Conservation (phyloP, 2,329 filamentous ascomycete genomes). For the Fusarium sp. region DNA sequence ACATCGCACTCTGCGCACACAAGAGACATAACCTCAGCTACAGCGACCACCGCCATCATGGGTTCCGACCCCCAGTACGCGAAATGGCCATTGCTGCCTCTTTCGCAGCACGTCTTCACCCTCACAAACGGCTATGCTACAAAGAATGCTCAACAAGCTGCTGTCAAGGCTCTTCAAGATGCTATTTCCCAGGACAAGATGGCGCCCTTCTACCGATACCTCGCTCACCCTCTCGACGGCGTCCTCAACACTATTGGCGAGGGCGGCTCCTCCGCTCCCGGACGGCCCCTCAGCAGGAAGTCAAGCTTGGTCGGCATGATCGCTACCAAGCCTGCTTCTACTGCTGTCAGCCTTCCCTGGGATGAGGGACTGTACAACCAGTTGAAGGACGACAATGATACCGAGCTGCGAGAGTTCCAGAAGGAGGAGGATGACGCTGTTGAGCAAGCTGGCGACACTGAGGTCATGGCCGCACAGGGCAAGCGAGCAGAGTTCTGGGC, state of each 20-base stretch:
- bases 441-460: slow-evolving; percentile 96
- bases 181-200: slow-evolving; percentile 88
- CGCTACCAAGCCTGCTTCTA: slow-evolving; percentile 76
- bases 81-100: slow-evolving; percentile 85
- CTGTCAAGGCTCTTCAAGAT: slow-evolving; percentile 83
- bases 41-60: slow-evolving; percentile 66
- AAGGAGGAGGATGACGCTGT: slow-evolving; percentile 94
- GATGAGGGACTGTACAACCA: slow-evolving; percentile 89
- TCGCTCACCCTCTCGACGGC: slow-evolving; percentile 86
- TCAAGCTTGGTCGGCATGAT: slow-evolving; percentile 82
- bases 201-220: slow-evolving; percentile 88
- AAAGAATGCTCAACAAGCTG: slow-evolving; percentile 75
- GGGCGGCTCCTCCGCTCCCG: slow-evolving; percentile 62
- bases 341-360: slow-evolving; percentile 84
- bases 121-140: slow-evolving; percentile 85
- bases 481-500: slow-evolving; percentile 98
- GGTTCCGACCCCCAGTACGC: slow-evolving; percentile 87
- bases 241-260: slow-evolving; percentile 85
- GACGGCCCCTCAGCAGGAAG: slow-evolving; percentile 76
- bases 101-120: slow-evolving; percentile 89
- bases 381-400: slow-evolving; percentile 82
- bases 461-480: slow-evolving; percentile 91
- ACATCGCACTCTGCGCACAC: slow-evolving; percentile 14
- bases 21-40: slow-evolving; percentile 49
- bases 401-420: slow-evolving; percentile 81